Conservation (phyloP, 148 eudicot genomes). For the Rhododendron simsii region DNA sequence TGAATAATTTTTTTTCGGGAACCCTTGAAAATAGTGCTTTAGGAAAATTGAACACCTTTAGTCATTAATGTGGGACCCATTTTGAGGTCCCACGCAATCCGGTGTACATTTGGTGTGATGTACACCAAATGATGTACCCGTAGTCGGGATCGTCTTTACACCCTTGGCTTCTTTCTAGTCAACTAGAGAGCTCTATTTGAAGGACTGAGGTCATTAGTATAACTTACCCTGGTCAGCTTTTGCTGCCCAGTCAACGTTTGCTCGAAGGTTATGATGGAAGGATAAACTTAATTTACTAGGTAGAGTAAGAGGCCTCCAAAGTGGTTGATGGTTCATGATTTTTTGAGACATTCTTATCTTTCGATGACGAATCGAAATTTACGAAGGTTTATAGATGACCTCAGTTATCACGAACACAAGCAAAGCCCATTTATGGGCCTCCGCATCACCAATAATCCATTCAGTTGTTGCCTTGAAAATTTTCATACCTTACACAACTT, state of each 20-base stretch:
- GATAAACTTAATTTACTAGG: background rate
- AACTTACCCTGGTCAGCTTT: background rate
- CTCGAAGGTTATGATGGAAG: background rate
- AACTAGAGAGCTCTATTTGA: background rate
- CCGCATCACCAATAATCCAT: background rate
- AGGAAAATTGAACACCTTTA: too few species aligned
- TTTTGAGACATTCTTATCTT: background rate
- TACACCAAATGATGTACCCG: too few species aligned
- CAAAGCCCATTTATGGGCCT: background rate
- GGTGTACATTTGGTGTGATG: too few species aligned
- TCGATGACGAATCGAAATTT: background rate
- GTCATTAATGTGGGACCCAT: too few species aligned
- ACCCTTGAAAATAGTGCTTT: too few species aligned
- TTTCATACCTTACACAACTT: background rate
- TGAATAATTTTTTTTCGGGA: background rate
- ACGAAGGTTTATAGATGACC: background rate
- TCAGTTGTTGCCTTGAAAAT: background rate
- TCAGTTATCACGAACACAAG: background rate
- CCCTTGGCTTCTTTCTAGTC: background rate
- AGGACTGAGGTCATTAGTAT: background rate
- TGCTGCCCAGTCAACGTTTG: background rate
- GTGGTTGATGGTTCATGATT: background rate
- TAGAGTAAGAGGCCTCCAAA: too few species aligned
- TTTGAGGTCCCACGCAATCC: too few species aligned
- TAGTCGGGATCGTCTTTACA: background rate